These are phyloP conservation scores for Trichoderma lentiforme DNA, from an alignment of 2,329 filamentous ascomycete genomes.

Conservation along the genomic window DNA sequence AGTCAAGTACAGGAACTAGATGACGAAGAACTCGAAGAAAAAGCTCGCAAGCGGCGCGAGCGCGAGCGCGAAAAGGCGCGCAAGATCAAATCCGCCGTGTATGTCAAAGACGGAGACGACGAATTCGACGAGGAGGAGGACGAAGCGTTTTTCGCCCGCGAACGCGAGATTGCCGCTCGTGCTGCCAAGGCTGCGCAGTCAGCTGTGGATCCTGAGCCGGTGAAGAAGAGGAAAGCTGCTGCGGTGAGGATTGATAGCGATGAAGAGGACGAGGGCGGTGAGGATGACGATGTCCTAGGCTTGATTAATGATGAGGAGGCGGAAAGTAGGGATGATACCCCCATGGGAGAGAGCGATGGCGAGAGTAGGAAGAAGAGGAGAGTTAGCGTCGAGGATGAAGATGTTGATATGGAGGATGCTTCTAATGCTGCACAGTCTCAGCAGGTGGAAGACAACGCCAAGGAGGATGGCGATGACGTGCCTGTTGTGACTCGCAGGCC, in stretches of 20 bases:
- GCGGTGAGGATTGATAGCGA: constrained; percentile 29
- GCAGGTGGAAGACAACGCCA: constrained; percentile 19
- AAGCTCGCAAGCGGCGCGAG: constrained; percentile 58
- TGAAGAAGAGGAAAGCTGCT: constrained; percentile 30
- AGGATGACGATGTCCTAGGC: constrained; percentile 25
- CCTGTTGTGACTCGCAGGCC: constrained; percentile 37
- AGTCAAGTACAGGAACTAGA: constrained; percentile 45
- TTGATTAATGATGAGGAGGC: constrained; percentile 25
- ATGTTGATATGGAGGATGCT: constrained; percentile 29
- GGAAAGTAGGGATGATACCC: constrained; percentile 18
- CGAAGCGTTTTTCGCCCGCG: constrained; percentile 71
- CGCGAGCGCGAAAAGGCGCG: constrained; percentile 72
- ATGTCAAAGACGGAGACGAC: constrained; percentile 81
- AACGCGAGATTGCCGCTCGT: constrained; percentile 58
- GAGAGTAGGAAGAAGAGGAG: constrained; percentile 30
- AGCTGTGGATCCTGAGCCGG: constrained; percentile 17
- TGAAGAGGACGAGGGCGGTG: constrained; percentile 28
- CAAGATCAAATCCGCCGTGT: constrained; percentile 81
- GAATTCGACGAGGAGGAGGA: constrained; percentile 75
- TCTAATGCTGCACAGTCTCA: not conserved
- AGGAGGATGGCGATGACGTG: constrained; percentile 31
- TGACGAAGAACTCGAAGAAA: constrained; percentile 63
- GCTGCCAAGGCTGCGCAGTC: constrained; percentile 37
- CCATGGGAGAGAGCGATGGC: constrained; percentile 30
- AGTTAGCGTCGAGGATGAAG: constrained; percentile 28